Conservation (phyloP, 768 basidiomycete species). For the Cyathus striatus region DNA sequence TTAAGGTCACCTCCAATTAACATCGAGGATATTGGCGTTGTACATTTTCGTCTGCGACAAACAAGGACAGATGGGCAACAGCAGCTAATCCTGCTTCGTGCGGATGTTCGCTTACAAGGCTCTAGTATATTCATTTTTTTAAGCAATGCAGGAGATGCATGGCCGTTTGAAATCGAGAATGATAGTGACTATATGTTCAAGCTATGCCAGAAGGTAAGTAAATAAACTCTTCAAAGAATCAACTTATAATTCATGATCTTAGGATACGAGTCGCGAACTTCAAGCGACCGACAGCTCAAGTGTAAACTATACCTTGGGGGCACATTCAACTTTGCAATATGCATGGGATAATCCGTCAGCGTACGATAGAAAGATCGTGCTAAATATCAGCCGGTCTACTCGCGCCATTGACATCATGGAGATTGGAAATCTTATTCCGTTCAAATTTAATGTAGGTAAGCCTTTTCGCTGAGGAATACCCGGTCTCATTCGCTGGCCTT, state of each 20-base stretch:
- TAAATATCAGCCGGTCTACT: constrained; percentile 55
- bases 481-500: constrained; percentile 1
- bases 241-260: constrained; percentile 9
- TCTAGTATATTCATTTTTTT: constrained; percentile 88
- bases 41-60: constrained; percentile 65
- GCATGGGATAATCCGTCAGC: constrained; percentile 94
- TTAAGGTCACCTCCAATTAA: constrained; percentile 89
- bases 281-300: constrained; percentile 31
- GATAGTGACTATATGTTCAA: constrained; percentile 67
- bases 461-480: background rate
- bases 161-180: constrained; percentile 93
- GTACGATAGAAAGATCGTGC: constrained; percentile 69
- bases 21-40: constrained; percentile 83
- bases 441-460: constrained; percentile 69
- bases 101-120: constrained; percentile 78
- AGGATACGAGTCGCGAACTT: constrained; percentile 42
- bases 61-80: constrained; percentile 35
- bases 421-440: constrained; percentile 88
- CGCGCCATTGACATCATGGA: constrained; percentile 88
- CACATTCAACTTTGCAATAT: constrained; percentile 57
- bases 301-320: constrained; percentile 50
- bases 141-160: constrained; percentile 57
- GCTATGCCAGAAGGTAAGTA: constrained; percentile 71
- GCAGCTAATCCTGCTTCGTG: too few species aligned
- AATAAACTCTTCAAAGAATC: constrained; percentile 9